Evolutionary conservation across 1,139 yeast genomes (phyloP).

Genomic region (Geotrichum reessii): DNA sequence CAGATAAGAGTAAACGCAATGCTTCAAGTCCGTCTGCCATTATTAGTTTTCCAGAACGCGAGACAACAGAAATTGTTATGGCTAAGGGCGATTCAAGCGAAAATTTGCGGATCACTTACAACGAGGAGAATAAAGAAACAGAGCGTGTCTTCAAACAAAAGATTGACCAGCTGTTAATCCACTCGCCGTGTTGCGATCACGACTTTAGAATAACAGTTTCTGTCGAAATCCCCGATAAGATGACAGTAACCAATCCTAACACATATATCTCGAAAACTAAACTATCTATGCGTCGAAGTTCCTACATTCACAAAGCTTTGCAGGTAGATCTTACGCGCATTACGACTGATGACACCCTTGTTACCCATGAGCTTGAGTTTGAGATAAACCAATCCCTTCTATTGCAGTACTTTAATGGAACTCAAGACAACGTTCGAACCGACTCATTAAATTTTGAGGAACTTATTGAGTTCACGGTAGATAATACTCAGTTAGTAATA

Average conservation of each 20-base stretch:
- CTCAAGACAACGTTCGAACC: constrained; percentile 18
- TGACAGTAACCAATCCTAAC: constrained; percentile 16
- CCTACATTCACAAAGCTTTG: constrained; percentile 31
- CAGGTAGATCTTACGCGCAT: constrained; percentile 36
- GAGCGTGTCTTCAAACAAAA: constrained; percentile 69
- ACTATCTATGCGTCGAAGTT: constrained; percentile 47
- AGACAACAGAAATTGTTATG: constrained; percentile 24
- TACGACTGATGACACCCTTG: constrained; percentile 25
- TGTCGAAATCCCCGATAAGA: constrained; percentile 55
- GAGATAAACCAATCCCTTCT: constrained; percentile 67
- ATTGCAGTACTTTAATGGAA: constrained; percentile 52
- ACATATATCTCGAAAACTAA: constrained; percentile 37
- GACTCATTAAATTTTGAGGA: constrained; percentile 37
- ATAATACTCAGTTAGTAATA: constrained; percentile 28
- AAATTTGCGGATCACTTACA: constrained; percentile 31
- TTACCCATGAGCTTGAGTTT: constrained; percentile 37
- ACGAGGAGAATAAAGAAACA: constrained; percentile 36
- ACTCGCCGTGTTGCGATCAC: constrained; percentile 69
- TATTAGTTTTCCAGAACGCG: constrained; percentile 12
- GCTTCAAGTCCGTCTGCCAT: constrained; percentile 8
- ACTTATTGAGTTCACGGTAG: constrained; percentile 32
- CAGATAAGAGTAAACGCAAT: constrained; percentile 13
- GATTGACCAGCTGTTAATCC: constrained; percentile 62
- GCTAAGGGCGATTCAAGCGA: constrained; percentile 36
- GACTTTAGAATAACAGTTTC: constrained; percentile 74